phyloP scores from a whole-genome alignment of 2,329 filamentous ascomycete genomes.

The Pseudogymnoascus sp. region DNA sequence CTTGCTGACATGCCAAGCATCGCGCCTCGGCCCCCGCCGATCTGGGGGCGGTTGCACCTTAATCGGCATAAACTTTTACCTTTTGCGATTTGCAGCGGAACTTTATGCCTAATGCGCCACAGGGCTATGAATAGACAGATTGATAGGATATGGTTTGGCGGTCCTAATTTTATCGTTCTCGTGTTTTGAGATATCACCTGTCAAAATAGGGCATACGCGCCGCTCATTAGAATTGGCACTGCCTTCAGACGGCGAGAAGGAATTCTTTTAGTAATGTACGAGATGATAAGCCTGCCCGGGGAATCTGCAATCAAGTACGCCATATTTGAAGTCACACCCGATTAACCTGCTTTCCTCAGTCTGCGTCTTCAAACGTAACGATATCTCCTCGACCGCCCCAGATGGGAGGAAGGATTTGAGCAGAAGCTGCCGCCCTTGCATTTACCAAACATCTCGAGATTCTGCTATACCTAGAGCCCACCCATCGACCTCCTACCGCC shows the following conservation, averaged over 20 bases:
- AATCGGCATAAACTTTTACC: neutral
- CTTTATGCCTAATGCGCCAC: neutral
- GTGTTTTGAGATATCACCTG: neutral
- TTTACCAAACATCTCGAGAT: no score
- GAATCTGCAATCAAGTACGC: neutral
- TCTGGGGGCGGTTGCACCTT: neutral
- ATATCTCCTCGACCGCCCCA: neutral
- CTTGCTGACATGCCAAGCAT: neutral
- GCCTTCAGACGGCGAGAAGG: neutral
- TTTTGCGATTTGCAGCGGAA: neutral
- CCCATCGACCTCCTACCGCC: no score
- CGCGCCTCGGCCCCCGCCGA: neutral
- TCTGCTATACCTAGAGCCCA: no score
- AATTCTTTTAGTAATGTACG: neutral
- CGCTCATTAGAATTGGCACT: neutral
- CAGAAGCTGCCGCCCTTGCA: neutral
- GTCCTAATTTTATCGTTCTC: neutral
- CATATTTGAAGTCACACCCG: neutral
- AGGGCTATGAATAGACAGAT: neutral
- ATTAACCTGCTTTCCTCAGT: neutral
- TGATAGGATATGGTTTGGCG: neutral
- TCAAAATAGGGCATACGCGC: neutral
- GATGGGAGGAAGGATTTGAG: neutral
- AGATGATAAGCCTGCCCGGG: neutral
- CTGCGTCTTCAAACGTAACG: neutral